phyloP scores from a whole-genome alignment of 306 rosid genomes.

The Quercus gilva region DNA sequence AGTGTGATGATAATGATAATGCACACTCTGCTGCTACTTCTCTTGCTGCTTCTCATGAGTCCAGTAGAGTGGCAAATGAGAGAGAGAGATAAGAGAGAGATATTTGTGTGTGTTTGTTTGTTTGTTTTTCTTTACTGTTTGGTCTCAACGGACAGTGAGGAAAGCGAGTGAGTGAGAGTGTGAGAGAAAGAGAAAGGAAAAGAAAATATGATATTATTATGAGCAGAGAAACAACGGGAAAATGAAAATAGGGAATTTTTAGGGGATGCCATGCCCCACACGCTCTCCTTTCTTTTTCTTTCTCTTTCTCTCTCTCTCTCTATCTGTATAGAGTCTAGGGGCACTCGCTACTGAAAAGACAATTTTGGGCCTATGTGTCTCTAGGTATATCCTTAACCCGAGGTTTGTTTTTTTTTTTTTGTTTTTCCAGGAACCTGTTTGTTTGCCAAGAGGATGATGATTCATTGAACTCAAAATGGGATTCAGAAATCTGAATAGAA shows the following conservation, averaged over 20 bases:
- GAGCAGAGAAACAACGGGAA: conserved; percentile 17
- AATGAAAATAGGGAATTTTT: background rate
- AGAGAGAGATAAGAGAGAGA: conserved; percentile 16
- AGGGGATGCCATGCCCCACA: conserved; percentile 27
- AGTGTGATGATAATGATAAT: background rate
- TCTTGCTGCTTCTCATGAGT: background rate
- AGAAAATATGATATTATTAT: background rate
- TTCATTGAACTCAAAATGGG: too few species aligned
- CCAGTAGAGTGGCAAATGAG: conserved; percentile 27
- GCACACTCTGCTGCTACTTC: conserved; percentile 29
- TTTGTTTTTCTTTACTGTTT: conserved; percentile 31
- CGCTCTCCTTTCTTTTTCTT: background rate
- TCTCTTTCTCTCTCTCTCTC: background rate
- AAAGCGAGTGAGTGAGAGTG: background rate
- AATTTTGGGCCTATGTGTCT: conserved; percentile 10
- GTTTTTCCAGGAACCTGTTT: too few species aligned
- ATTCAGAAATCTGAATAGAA: too few species aligned
- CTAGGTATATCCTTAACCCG: conserved; percentile 19
- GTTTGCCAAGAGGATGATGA: too few species aligned
- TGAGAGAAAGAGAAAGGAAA: conserved; percentile 22
- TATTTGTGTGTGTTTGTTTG: background rate
- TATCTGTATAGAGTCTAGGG: conserved; percentile 9
- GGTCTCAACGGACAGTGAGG: conserved; percentile 64
- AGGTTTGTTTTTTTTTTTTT: background rate
- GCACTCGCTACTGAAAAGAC: conserved; percentile 30